phyloP scores from a whole-genome alignment of 1,284 basidiomycete genomes.

The Kwoniella shivajii region DNA sequence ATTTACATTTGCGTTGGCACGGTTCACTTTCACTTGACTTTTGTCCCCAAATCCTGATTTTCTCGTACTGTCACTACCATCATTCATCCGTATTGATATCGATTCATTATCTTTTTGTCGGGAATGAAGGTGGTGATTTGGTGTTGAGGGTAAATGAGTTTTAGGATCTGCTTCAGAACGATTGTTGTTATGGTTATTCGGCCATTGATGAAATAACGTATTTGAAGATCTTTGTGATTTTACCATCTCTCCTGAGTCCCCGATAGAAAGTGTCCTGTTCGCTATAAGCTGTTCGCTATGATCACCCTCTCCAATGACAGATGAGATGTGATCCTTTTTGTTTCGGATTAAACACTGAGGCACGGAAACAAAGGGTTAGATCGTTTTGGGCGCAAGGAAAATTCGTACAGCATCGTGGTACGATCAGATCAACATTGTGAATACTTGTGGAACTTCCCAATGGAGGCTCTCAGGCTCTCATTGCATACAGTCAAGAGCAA shows the following conservation, averaged over 20 bases:
- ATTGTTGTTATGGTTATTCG: not conserved
- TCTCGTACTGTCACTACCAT: too few species aligned
- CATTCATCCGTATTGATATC: not conserved
- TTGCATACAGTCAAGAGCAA: too few species aligned
- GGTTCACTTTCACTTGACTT: not conserved
- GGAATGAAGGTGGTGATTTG: not conserved
- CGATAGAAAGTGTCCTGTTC: too few species aligned
- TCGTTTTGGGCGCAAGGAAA: conserved; percentile 2
- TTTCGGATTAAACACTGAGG: conserved; percentile 1
- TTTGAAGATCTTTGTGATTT: conserved; percentile 14
- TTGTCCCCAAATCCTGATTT: too few species aligned
- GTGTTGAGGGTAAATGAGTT: not conserved
- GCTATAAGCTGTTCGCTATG: not conserved
- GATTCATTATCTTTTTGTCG: too few species aligned
- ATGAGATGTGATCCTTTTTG: not conserved
- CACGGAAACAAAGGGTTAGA: not conserved
- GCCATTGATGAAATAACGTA: conserved; percentile 9
- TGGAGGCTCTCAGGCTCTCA: too few species aligned
- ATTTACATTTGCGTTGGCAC: too few species aligned
- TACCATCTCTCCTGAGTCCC: too few species aligned
- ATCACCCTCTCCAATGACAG: not conserved
- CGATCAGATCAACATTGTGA: too few species aligned
- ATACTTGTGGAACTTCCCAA: too few species aligned
- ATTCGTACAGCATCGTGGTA: not conserved
- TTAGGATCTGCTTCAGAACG: too few species aligned